Base-by-base conservation (phyloP, 768 basidiomycete genomes). In the Mycena leptocephala region DNA sequence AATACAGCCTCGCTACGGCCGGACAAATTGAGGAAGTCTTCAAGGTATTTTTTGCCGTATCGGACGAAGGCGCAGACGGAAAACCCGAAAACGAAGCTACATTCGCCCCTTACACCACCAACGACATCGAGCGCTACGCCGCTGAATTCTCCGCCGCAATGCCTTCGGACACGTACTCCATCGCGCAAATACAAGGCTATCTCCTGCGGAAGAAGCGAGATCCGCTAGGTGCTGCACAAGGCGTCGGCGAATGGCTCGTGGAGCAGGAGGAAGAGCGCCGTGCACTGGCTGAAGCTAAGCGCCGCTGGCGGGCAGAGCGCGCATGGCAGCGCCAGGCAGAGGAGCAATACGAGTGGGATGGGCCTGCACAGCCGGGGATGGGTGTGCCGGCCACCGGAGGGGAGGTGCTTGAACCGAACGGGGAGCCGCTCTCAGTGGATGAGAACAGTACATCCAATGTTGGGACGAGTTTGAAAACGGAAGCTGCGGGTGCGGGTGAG, bases 111-210 rank as follows among this genome's bases (percentile, higher is more conserved):
- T 58, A 30, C 48, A 66, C 76, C 16, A 13, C 26, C 6, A 22
- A 28, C 11, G 61, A 69, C 0, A 10, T 73, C 3, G 61, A 32
- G 3, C n/a, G 14, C 24, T 35, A 28, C 39, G 72, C 76, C 1
- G 24, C 53, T 2, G 59, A 66, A 8, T 77, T 77, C 59, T 58
- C 74, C 2, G 67, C 51, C 2, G 61, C 61, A 8, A 58, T 87
- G 14, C 85, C 86, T 0, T 75, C 80, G 33, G 62, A 79, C 41
- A 77, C 65, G 46, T 82, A 85, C 75, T 82, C 83, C 61, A 80
- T 84, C 6, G 85, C 87, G 9, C 83, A 86, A 37, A 80, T 88
- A 0, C 86, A 87, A 66, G 86, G 84, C 0, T 87, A 83, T 74
- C 76, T 88, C 51, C 77, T 88, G 10, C 48, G 18, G 55, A 55